phyloP scores from a whole-genome alignment of 139 green algal species.

The Zygnema circumcarinatum region DNA sequence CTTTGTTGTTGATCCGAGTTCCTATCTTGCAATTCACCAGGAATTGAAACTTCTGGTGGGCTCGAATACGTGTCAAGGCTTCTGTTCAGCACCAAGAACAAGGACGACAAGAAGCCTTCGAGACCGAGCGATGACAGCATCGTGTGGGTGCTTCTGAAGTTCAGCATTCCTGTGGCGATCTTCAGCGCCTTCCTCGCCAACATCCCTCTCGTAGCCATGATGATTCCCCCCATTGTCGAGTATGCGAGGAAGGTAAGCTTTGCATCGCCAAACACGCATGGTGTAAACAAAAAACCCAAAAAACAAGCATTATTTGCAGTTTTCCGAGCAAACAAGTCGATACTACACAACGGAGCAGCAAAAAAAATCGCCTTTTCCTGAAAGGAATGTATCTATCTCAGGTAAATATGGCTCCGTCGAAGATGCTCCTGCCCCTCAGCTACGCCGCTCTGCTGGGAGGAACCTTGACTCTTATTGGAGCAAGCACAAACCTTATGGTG shows the following conservation, averaged over 20 bases:
- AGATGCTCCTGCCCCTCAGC: conserved; percentile 78
- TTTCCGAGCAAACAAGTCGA: no score
- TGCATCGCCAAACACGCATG: no score
- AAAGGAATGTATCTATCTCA: no score
- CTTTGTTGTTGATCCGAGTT: neutral
- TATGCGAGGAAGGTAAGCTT: conserved; percentile 47
- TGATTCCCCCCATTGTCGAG: conserved; percentile 65
- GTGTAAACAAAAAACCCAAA: no score
- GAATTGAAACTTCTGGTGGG: conserved; percentile 49
- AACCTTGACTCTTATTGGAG: conserved; percentile 82
- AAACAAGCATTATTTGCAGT: no score
- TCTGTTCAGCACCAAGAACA: conserved; percentile 41
- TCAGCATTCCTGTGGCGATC: conserved; percentile 42
- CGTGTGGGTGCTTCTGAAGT: conserved; percentile 52
- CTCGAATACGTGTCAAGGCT: conserved; percentile 42
- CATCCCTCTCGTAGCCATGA: conserved; percentile 76
- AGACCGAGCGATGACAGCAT: conserved; percentile 19
- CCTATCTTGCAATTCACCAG: no score
- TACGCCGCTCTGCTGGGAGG: conserved; percentile 79
- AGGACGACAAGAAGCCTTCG: conserved; percentile 6
- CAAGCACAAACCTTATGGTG: conserved; percentile 84
- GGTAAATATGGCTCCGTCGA: conserved; percentile 52
- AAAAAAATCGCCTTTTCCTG: no score
- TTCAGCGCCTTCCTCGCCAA: conserved; percentile 85
- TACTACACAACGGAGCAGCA: no score